phyloP scores from a whole-genome alignment of 495 filamentous ascomycete genomes.

The Trichocladium antarcticum region DNA sequence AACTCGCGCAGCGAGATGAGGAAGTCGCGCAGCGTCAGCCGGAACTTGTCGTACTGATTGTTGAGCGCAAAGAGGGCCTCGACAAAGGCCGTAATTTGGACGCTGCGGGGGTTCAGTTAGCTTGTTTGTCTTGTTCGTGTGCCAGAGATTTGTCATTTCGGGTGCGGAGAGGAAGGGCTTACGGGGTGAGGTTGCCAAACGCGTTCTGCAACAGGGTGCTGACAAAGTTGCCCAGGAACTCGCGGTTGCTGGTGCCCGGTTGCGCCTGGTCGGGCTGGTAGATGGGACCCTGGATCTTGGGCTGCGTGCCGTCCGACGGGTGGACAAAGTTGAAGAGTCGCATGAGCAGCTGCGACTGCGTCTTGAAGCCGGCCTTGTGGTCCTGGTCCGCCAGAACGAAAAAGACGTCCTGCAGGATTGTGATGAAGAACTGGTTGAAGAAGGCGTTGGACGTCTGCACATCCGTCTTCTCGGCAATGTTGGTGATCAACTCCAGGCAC shows the following conservation, averaged over 20 bases:
- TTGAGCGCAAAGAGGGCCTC: conserved; percentile 18
- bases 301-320: conserved; percentile 46
- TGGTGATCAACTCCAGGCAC: conserved; percentile 96
- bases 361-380: conserved; percentile 98
- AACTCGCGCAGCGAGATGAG: conserved; percentile 95
- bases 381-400: conserved; percentile 96
- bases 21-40: conserved; percentile 56
- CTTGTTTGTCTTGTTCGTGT: not conserved
- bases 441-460: conserved; percentile 76
- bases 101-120: conserved; percentile 43
- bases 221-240: conserved; percentile 81
- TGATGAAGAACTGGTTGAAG: conserved; percentile 92
- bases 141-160: too few relatives aligned
- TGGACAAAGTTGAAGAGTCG: conserved; percentile 92
- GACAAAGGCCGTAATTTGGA: conserved; percentile 71
- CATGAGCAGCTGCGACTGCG: conserved; percentile 82
- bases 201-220: conserved; percentile 76
- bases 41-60: conserved; percentile 17
- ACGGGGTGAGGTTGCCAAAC: conserved; percentile 88
- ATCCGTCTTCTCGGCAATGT: conserved; percentile 86
- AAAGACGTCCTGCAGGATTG: conserved; percentile 95
- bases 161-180: conserved; percentile 32
- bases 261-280: conserved; percentile 73
- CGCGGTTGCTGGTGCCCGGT: conserved; percentile 70
- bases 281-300: conserved; percentile 84